These are phyloP conservation scores for Hypholoma fasciculare DNA, from an alignment of 768 basidiomycete genomes.

Conservation along the genomic window DNA sequence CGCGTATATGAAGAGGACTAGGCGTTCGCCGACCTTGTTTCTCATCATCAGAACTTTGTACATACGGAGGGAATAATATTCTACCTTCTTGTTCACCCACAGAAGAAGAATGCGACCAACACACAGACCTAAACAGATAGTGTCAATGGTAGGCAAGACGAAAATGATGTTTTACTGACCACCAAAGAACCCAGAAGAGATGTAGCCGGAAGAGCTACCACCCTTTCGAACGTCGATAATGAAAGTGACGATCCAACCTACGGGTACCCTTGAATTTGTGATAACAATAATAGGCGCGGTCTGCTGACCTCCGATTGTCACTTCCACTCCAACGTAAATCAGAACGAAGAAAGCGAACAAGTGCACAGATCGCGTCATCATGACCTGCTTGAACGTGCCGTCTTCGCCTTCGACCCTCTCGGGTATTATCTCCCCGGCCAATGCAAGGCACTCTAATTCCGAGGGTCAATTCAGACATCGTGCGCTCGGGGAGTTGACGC, in stretches of 20 bases:
- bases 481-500: background rate
- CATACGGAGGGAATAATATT: background rate
- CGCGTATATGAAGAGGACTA: constrained; percentile 52
- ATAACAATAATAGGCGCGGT: background rate
- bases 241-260: constrained; percentile 71
- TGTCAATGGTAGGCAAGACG: background rate
- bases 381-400: constrained; percentile 48
- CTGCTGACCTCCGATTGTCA: constrained; percentile 48
- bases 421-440: constrained; percentile 49
- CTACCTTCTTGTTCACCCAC: constrained; percentile 55
- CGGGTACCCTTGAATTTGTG: background rate
- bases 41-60: background rate
- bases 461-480: background rate
- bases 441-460: constrained; percentile 47
- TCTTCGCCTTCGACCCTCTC: constrained; percentile 36
- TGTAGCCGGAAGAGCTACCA: constrained; percentile 7
- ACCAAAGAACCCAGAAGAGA: constrained; percentile 2
- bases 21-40: constrained; percentile 53
- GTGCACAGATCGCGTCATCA: constrained; percentile 55
- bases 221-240: constrained; percentile 7
- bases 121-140: background rate
- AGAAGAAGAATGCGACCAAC: constrained; percentile 44
- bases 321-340: constrained; percentile 71
- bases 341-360: constrained; percentile 63
- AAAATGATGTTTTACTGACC: background rate